Percentiles rank a stretch among this genome's conserved stretches.
phyloP scores from a whole-genome alignment of 345 rosid species.

The Eucalyptus paniculata region DNA sequence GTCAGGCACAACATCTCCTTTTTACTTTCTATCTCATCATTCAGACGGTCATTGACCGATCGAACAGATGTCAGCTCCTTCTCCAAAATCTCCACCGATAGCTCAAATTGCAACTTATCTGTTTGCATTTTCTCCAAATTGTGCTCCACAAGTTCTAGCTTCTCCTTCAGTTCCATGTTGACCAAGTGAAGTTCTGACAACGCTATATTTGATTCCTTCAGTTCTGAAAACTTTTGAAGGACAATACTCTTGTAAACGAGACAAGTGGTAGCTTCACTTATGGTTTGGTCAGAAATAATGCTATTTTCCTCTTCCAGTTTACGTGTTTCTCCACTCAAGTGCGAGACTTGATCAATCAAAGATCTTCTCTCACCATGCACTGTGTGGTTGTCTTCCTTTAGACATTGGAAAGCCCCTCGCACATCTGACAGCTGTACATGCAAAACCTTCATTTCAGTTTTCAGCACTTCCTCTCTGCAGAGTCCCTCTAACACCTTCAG shows the following conservation, averaged over 20 bases:
- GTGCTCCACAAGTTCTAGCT: constrained; percentile 22
- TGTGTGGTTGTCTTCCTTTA: constrained; percentile 42
- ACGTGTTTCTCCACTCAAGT: constrained; percentile 31
- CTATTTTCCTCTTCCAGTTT: constrained; percentile 52
- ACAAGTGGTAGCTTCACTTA: constrained; percentile 48
- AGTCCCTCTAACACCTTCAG: constrained; percentile 36
- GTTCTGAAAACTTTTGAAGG: constrained; percentile 29
- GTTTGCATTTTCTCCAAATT: constrained; percentile 19
- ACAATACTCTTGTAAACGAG: constrained; percentile 34
- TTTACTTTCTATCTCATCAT: constrained; percentile 26
- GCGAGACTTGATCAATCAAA: constrained; percentile 25
- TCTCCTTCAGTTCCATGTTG: constrained; percentile 45
- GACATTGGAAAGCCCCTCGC: constrained; percentile 21
- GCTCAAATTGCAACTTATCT: constrained; percentile 23
- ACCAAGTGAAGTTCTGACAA: constrained; percentile 24
- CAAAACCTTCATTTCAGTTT: constrained; percentile 33
- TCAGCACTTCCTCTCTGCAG: constrained; percentile 44
- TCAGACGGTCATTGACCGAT: constrained; percentile 29
- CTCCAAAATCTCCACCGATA: constrained; percentile 16
- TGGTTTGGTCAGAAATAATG: constrained; percentile 25
- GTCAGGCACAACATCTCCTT: constrained; percentile 26
- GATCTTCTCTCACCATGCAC: constrained; percentile 30
- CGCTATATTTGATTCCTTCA: constrained; percentile 22
- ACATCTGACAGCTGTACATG: constrained; percentile 29
- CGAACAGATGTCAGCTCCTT: constrained; percentile 23